Evolutionary conservation across 2,329 filamentous ascomycete genomes (phyloP), one percentile per base, ranked within the genome.

Genomic region (Botrytis medusae): DNA sequence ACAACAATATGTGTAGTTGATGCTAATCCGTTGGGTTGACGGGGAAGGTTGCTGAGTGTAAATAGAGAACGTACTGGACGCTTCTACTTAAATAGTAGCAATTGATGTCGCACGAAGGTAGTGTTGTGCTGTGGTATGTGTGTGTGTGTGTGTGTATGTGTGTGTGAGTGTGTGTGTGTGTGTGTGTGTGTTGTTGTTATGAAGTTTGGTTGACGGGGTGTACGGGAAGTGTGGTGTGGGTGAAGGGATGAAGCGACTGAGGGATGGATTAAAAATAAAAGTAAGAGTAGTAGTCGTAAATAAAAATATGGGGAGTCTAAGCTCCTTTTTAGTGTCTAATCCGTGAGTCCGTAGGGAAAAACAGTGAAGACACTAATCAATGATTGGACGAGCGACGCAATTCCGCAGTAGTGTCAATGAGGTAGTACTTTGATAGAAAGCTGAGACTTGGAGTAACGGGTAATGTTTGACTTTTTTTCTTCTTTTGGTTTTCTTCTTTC

Each of bases 21-120:
- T 46, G 16, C 40, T 42, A 40, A 68, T 68, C 40, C 40, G 40
- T 54, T 44, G 51, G 42, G 40, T 68, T 32, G 22, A 51, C 51
- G 40, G 40, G 40, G 42, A 60, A 25, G 18, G 51, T n/a, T 68
- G 18, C 57, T 32, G 51, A 44, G n/a, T 44, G 40, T n/a, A 12
- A 34, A 22, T 29, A 18, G 44, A 48, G 44, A 54, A 32, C 51
- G 48, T 25, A 59, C 62, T 72, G 14, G 62, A 60, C 62, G 62
- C 29, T 48, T 42, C 71, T 72, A 72, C 71, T 72, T 68, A 69
- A 60, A 46, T 72, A 68, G 25, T n/a, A 42, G 48, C 16, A 48
- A 68, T 68, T 72, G 71, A 68, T 68, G 71, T 72, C 40, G 62
- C 62, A 72, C 71, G 37, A 51, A 57, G 42, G 40, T 20, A n/a